phyloP scores from a whole-genome alignment of 164 flowering plant species.

The Vitis rupestris region DNA sequence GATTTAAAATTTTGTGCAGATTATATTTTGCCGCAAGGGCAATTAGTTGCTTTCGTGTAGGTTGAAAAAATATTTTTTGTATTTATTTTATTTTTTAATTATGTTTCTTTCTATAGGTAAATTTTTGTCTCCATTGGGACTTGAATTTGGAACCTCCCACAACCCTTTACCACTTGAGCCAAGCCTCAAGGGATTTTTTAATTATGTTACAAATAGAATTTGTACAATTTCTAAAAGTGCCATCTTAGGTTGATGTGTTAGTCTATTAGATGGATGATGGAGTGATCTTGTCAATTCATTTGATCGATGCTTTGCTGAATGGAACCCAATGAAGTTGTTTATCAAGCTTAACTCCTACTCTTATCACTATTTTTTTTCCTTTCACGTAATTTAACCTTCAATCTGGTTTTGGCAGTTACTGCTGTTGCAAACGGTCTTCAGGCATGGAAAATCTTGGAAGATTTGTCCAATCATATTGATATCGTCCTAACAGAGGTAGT shows the following conservation, averaged over 20 bases:
- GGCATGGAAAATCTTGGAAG: conserved; percentile 77
- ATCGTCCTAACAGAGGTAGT: conserved; percentile 74
- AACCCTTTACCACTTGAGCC: no score
- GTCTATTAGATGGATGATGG: neutral
- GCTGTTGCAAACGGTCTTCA: conserved; percentile 66
- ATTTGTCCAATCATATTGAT: conserved; percentile 58
- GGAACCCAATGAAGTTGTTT: neutral
- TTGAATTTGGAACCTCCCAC: no score
- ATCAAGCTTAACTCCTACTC: neutral
- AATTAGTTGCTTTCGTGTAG: no score
- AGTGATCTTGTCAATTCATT: neutral
- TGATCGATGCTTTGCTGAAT: neutral
- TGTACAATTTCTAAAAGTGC: neutral
- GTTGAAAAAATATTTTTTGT: no score
- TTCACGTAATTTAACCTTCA: neutral
- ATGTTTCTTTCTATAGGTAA: no score
- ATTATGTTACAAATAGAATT: no score
- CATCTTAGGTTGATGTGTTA: neutral
- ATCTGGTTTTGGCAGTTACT: conserved; percentile 44
- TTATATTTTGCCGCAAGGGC: no score
- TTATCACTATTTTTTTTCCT: neutral
- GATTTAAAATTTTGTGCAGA: no score
- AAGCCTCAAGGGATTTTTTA: neutral
- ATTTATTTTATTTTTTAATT: no score
- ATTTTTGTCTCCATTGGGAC: no score